Base-by-base conservation (phyloP, 352 stramenopile genomes). In the Phytophthora litchii region DNA sequence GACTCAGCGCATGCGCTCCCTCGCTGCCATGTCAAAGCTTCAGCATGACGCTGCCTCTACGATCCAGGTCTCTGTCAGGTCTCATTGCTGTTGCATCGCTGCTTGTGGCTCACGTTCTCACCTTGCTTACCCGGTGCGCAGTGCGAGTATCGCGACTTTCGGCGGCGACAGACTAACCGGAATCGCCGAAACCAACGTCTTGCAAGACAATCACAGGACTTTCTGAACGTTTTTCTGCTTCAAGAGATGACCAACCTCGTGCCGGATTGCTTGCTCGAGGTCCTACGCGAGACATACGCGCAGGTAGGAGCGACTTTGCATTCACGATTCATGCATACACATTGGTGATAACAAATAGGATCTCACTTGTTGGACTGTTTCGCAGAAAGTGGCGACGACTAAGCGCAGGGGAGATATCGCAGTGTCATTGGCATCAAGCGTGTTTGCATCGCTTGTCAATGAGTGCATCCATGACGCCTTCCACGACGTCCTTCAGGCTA, bases 71-170 rank as follows among this genome's bases (percentile, higher is more conserved):
- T 35, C 16, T 37, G 29, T 13, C 21, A 34, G 25, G 19, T 32
- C 21, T 11, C 9, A n/a, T 32, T 13, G 40, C 40, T 51, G 29
- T 31, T 44, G 37, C 45, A 60, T 45, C 23, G 36, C 4, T 32
- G 5, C 32, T 25, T 27, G 23, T 5, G 23, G 21, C 19, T 51
- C 13, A 29, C 11, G 6, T 43, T 35, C 20, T 47, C n/a, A 37
- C 17, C 7, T 17, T 17, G 19, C 2, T 54, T 2, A 25, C 36
- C 21, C 5, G 54, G 17, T 49, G 35, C 36, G 17, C 46, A 86
- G 77, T 58, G 52, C 35, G 74, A 84, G 58, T 86, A 64, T 60
- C 65, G 72, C 10, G 73, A 74, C 25, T 78, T 78, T 54, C 64
- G 69, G 6, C 58, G 64, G 3, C 74, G 72, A 1, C 21, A 16